phyloP scores from a whole-genome alignment of 192 early-diverging fungal species.

The Backusella westeae region DNA sequence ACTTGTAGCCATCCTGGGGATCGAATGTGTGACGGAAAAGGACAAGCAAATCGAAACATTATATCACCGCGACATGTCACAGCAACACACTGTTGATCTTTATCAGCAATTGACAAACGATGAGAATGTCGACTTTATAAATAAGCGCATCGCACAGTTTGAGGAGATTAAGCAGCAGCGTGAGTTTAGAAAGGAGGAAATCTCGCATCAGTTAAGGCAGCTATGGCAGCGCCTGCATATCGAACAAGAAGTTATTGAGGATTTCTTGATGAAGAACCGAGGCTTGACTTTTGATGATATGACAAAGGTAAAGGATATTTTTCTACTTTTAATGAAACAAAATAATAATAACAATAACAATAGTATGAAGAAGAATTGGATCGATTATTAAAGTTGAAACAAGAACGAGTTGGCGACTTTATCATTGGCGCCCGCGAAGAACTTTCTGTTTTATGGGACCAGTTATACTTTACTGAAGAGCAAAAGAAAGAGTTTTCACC shows the following conservation, averaged over 20 bases:
- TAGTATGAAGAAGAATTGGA: conserved; percentile 44
- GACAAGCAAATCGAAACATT: background rate
- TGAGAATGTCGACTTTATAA: background rate
- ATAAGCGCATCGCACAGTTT: background rate
- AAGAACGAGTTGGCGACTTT: conserved; percentile 42
- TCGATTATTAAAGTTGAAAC: conserved; percentile 37
- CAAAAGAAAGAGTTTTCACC: conserved; percentile 16
- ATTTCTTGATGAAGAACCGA: background rate
- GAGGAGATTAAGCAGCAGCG: conserved; percentile 25
- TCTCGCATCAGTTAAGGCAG: conserved; percentile 8
- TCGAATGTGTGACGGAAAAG: background rate
- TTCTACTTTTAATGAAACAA: background rate
- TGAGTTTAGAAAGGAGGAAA: conserved; percentile 25
- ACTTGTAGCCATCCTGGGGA: background rate
- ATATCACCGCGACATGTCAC: background rate
- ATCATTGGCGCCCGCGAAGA: conserved; percentile 36
- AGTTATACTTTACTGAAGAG: conserved; percentile 34
- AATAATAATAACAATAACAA: background rate
- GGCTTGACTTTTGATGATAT: conserved; percentile 13
- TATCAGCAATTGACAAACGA: background rate
- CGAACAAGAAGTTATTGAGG: background rate
- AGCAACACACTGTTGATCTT: background rate
- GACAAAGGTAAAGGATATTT: background rate
- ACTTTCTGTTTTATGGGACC: conserved; percentile 40
- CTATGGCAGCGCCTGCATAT: conserved; percentile 21